Base-by-base conservation (phyloP, 805 yeast species). In the Starmerella apicola region DNA sequence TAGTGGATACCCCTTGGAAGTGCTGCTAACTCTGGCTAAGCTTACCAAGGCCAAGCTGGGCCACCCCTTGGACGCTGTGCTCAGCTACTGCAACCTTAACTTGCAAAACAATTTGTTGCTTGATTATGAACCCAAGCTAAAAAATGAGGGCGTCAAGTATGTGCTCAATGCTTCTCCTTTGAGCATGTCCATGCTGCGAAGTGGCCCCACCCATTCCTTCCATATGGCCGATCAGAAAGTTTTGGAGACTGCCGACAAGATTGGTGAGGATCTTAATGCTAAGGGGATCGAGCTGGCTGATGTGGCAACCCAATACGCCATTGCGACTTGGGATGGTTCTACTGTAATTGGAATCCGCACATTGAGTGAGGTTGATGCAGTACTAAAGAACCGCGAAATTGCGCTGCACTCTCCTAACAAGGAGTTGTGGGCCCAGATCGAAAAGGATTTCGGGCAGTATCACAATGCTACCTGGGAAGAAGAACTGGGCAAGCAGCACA, bases 1-100 rank as follows among this genome's bases (percentile, higher is more conserved):
- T 27, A 76, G 91, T 13, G 96, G 95, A 0, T 85, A 83, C 53
- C 95, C 96, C 0, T 76, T 88, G 19, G 74, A 74, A 16, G 76
- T 72, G 44, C 61, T 86, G 35, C 70, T 70, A 43, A 48, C 68
- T 21, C 64, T 81, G 13, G 75, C 83, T 2, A 46, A 44, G 30
- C 40, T 53, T 17, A 58, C 55, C 1, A 41, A 55, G 3, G 18
- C 24, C 21, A 59, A 54, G 15, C 51, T 61, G 0, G 71, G 78
- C 37, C 81, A 83, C 1, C 65, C 76, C 1, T 59, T 86, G 39
- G 96, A 86, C 56, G 73, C 78, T 1, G 69, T 84, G 1, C 62
- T 88, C 48, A 77, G 86, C 24, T 86, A 86, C 56, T 76, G 81
- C 39, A 78, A 86, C 55, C 73, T 84, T 57, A 82, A 91, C 51